Evolutionary conservation across 2,329 filamentous ascomycete genomes (phyloP).

Genomic region (Scytalidium lignicola): DNA sequence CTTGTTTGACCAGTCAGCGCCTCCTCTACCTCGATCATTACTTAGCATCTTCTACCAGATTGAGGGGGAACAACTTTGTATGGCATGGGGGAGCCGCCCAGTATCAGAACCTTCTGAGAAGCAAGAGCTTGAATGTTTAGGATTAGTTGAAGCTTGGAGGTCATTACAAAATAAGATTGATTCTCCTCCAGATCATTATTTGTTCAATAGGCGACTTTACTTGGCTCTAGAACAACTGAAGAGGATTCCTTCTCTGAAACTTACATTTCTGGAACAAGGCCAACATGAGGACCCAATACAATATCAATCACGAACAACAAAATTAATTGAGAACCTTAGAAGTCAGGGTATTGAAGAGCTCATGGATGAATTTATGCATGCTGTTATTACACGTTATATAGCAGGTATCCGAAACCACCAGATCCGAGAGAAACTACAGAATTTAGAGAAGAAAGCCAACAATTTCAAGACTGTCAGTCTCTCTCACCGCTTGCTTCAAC

Average conservation of each 20-base stretch:
- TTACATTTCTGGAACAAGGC: constrained; percentile 48
- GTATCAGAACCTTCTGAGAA: constrained; percentile 31
- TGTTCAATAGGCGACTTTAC: constrained; percentile 50
- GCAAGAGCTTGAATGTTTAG: constrained; percentile 32
- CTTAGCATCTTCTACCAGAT: constrained; percentile 47
- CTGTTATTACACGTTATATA: constrained; percentile 42
- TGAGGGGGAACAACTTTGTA: constrained; percentile 51
- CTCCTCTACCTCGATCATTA: constrained; percentile 38
- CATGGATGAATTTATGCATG: constrained; percentile 17
- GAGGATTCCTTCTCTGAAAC: constrained; percentile 46
- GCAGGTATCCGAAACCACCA: constrained; percentile 44
- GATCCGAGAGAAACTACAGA: constrained; percentile 38
- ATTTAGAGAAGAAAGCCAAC: constrained; percentile 9
- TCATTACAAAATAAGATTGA: constrained; percentile 29
- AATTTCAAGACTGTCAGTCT: constrained; percentile 32
- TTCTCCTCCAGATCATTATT: constrained; percentile 37
- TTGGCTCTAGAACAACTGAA: constrained; percentile 43
- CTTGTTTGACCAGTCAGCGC: constrained; percentile 23
- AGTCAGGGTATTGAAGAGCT: constrained; percentile 9
- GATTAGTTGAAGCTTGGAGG: constrained; percentile 41
- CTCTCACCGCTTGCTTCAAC: constrained; percentile 49
- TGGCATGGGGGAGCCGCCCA: constrained; percentile 37
- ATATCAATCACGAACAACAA: constrained; percentile 44
- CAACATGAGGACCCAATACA: constrained; percentile 44
- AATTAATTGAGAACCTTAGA: constrained; percentile 33